Evolutionary conservation across 306 rosid genomes (phyloP), one percentile per base, ranked within the genome.

Genomic region (Inga oerstediana): DNA sequence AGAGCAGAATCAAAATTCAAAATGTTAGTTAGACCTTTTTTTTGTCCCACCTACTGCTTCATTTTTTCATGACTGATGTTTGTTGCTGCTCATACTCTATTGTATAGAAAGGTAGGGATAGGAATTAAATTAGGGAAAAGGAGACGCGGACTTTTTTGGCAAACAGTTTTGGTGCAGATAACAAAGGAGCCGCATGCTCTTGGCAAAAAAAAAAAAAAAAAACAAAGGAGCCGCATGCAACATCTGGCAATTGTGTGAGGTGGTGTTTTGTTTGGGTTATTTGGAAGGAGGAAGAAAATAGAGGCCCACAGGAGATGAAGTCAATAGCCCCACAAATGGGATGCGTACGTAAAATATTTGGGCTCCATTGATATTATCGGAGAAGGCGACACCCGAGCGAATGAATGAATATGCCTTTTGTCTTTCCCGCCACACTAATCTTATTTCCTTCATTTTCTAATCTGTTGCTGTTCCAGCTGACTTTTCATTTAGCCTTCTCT

Each of bases 1-100:
- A 27, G 2, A 72, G 83, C 44, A 8, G 79, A 79, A 7, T 64
- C 45, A 4, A 85, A 82, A 9, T 64, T 4, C 58, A 51, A 51
- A 14, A 2, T 44, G 8, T 54, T 7, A 1, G 24, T 19, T 54
- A 17, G 51, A n/a, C 74, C 51, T 13, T 2, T 10, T 48, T 48
- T 30, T 62, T 27, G 1, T 4, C 5, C 39, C 69, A 12, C 39
- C 69, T 13, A 5, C 39, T 12, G 0, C 39, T 3, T 61, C 4
- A 39, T 39, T 5, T 6, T 39, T 39, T 56, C n/a, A 17, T 52
- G 19, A 52, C 9, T 52, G 9, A 52, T 52, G 22, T 0, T 8
- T 54, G 22, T 6, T 3, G 64, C 34, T 11, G 61, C 10, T 44
- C 0, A 72, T 22, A 45, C 30, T n/a, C 3, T 4, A 0, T 20